Conservation (phyloP, 345 rosid species). For the Cardamine occulta region DNA sequence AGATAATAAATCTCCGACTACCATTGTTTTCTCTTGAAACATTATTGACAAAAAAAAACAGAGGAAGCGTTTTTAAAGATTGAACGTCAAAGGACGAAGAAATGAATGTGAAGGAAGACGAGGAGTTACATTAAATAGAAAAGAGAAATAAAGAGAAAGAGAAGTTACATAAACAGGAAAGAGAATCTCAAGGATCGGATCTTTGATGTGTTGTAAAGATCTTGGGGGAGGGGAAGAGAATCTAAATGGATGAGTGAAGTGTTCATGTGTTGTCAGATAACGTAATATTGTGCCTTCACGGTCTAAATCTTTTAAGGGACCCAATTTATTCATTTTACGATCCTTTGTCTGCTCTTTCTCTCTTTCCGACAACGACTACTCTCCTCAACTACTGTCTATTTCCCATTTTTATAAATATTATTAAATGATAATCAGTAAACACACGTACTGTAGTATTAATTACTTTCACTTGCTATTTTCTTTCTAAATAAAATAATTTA, state of each 20-base stretch:
- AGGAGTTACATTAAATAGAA: slow-evolving; percentile 33
- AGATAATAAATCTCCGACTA: slow-evolving; percentile 36
- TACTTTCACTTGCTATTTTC: neutral
- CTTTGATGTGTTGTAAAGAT: slow-evolving; percentile 18
- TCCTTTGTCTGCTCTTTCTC: slow-evolving; percentile 31
- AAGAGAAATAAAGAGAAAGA: neutral
- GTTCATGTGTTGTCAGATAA: slow-evolving; percentile 41
- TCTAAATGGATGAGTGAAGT: slow-evolving; percentile 39
- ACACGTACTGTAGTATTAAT: neutral
- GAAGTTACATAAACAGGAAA: neutral
- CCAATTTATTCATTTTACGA: slow-evolving; percentile 28
- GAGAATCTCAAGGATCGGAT: slow-evolving; percentile 42
- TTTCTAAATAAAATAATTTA: neutral
- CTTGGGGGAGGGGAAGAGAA: slow-evolving; percentile 28
- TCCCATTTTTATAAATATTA: neutral
- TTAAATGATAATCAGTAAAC: slow-evolving; percentile 11
- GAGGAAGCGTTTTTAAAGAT: slow-evolving; percentile 12
- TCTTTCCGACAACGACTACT: slow-evolving; percentile 27
- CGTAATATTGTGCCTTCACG: slow-evolving; percentile 39
- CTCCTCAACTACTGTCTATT: neutral
- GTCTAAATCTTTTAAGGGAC: slow-evolving; percentile 37
- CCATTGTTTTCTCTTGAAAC: slow-evolving; percentile 24
- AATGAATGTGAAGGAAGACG: slow-evolving; percentile 14
- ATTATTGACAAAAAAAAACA: neutral
- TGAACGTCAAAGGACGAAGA: slow-evolving; percentile 19